Conservation (phyloP, 2,329 filamentous ascomycete genomes). For the Talaromyces pinophilus region DNA sequence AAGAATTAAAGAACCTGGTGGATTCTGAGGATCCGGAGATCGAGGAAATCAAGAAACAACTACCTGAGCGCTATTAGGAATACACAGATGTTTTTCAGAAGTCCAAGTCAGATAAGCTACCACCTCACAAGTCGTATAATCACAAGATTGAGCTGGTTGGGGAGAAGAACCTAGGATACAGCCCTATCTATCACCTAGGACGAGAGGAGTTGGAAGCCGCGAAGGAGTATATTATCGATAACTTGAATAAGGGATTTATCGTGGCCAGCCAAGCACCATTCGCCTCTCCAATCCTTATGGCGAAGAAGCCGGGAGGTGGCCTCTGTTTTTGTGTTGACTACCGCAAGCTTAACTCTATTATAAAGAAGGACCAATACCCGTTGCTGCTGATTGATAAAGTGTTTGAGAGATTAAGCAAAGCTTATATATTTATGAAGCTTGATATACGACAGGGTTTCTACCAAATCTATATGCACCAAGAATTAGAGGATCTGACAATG, state of each 20-base stretch:
- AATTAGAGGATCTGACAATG: background rate
- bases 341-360: slow-evolving; percentile 28
- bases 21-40: no score
- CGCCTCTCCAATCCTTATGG: slow-evolving; percentile 21
- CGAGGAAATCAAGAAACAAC: no score
- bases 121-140: background rate
- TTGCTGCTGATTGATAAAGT: no score
- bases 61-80: background rate
- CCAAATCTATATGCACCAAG: background rate
- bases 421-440: background rate
- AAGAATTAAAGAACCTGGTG: background rate
- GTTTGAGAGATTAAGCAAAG: no score
- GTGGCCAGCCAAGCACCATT: background rate
- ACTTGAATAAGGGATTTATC: background rate
- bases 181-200: background rate
- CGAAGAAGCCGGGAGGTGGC: slow-evolving; percentile 5
- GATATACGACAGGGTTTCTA: background rate
- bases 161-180: background rate
- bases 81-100: background rate
- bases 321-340: slow-evolving; percentile 33
- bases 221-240: slow-evolving; percentile 15
- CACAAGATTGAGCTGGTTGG: background rate
- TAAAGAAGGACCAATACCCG: slow-evolving; percentile 20
- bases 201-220: background rate
- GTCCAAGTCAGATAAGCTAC: background rate